Evolutionary conservation across 2,329 filamentous ascomycete species (phyloP), one percentile per base, ranked within the genome.

Genomic region (Aspergillus eucalypticola): DNA sequence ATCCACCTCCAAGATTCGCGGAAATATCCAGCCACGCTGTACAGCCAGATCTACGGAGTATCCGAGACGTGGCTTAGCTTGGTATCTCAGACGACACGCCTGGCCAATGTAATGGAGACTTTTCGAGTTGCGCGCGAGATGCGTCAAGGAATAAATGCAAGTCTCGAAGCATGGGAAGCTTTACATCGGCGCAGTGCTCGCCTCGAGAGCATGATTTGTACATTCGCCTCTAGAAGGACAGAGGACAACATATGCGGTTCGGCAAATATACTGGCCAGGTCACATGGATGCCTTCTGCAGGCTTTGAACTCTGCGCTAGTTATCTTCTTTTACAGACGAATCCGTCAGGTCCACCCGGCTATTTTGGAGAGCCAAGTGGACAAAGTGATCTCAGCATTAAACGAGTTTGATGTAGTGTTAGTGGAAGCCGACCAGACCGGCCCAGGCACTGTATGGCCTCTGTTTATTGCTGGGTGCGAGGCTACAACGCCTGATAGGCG

Each of bases 31-130:
- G 68, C 72, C 3, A 77, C 74, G 0, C 70, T 79, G 25, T 78
- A 77, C 60, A 71, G 71, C 44, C 70, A 79, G 27, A 73, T 80
- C 7, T 80, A 80, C 53, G 77, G 78, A 2, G 75, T 80, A 11
- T 71, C 77, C 0, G 78, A 80, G 53, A 78, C 75, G 13, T 80
- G 78, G 76, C 69, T 80, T 2, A 78, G 75, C 35, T 68, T 79
- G 3, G 69, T 81, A 13, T 80, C 78, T 0, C 78, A 79, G 58
- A 79, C 78, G 1, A 79, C 77, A 1, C 68, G 78, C 27, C 66
- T 81, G 11, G 78, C 78, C 13, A 80, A 78, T 53, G 69, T 74
- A 4, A 62, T 73, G 58, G 71, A 73, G 35, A 69, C 62, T 21
- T 66, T 73, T 25, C 61, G 62, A 7, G 59, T 68, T 38, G 67